phyloP scores from a whole-genome alignment of 2,329 filamentous ascomycete genomes.

The Monosporascus cannonballus region DNA sequence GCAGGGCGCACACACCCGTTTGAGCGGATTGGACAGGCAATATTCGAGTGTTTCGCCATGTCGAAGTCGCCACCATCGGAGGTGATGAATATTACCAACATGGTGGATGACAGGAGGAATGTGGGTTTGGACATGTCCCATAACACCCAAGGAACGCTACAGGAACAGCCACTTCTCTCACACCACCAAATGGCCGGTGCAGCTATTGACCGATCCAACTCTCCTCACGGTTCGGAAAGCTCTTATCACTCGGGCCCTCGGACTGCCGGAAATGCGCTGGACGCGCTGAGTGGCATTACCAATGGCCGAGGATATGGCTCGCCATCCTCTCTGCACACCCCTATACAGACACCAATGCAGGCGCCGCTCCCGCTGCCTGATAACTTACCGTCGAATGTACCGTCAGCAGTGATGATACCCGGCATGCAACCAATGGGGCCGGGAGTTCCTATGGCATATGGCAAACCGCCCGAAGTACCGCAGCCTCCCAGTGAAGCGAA shows the following conservation, averaged over 20 bases:
- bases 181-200: constrained; percentile 21
- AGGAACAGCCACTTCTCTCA: constrained; percentile 19
- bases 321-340: constrained; percentile 44
- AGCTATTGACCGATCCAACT: constrained; percentile 47
- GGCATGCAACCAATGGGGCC: constrained; percentile 30
- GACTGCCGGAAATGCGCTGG: constrained; percentile 16
- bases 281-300: constrained; percentile 35
- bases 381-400: constrained; percentile 12
- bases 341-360: constrained; percentile 47
- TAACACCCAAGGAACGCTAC: constrained; percentile 9
- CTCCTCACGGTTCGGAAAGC: constrained; percentile 54
- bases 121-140: constrained; percentile 18
- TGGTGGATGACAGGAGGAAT: constrained; percentile 23
- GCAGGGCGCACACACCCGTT: neutral
- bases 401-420: constrained; percentile 35
- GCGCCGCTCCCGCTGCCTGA: constrained; percentile 40
- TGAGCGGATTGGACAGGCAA: neutral
- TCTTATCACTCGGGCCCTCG: constrained; percentile 47
- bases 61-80: constrained; percentile 25
- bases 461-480: constrained; percentile 32
- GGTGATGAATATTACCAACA: constrained; percentile 28
- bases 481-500: constrained; percentile 39
- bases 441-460: constrained; percentile 30
- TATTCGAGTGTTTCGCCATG: constrained; percentile 13
- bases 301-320: constrained; percentile 43